Evolutionary conservation across 345 rosid species (phyloP).

Genomic region (Limnanthes douglasii): DNA sequence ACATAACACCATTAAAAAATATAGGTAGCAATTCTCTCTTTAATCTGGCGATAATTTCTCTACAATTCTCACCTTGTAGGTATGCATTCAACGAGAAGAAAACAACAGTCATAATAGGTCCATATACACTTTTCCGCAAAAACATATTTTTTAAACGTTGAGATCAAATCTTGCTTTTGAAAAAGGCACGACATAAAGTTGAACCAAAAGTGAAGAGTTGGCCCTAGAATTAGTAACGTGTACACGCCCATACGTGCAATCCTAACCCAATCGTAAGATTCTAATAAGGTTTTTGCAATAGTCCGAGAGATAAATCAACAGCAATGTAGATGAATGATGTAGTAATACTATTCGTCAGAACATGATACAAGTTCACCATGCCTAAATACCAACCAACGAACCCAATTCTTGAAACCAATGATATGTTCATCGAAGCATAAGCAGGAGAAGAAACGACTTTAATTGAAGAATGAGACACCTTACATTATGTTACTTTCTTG

Average conservation of each 20-base stretch:
- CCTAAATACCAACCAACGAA: conserved; percentile 76
- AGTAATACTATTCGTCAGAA: conserved; percentile 67
- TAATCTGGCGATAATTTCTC: conserved; percentile 59
- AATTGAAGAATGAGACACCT: too few species aligned
- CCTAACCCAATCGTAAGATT: conserved; percentile 61
- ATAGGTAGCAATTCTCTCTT: conserved; percentile 76
- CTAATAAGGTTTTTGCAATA: conserved; percentile 22
- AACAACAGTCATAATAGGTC: conserved; percentile 65
- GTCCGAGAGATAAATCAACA: conserved; percentile 86
- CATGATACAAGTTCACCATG: conserved; percentile 67
- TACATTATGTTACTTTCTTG: too few species aligned
- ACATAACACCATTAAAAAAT: conserved; percentile 54
- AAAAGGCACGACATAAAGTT: conserved; percentile 57
- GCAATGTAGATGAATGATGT: conserved; percentile 58
- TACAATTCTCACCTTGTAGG: conserved; percentile 65
- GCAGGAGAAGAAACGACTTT: too few species aligned
- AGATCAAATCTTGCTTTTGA: conserved; percentile 57
- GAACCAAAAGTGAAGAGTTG: conserved; percentile 79
- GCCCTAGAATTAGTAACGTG: conserved; percentile 64
- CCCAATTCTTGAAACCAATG: conserved; percentile 22
- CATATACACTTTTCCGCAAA: conserved; percentile 65
- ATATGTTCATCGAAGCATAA: conserved; percentile 14
- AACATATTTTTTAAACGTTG: conserved; percentile 80
- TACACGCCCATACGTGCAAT: conserved; percentile 78
- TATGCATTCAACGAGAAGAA: conserved; percentile 70